phyloP scores from a whole-genome alignment of 2,329 filamentous ascomycete genomes.

The Exophiala mesophila region DNA sequence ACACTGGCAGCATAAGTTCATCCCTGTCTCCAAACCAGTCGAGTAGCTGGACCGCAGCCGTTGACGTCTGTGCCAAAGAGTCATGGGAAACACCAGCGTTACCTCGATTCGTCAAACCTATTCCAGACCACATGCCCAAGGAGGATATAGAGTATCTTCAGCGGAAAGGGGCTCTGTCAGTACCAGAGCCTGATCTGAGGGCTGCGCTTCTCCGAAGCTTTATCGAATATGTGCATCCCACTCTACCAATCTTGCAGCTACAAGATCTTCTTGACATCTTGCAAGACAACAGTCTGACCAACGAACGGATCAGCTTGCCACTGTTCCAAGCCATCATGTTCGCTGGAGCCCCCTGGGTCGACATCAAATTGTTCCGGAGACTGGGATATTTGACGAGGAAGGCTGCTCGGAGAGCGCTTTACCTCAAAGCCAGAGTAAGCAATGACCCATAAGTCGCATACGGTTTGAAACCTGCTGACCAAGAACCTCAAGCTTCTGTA shows the following conservation, averaged over 20 bases:
- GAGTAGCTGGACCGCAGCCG: not conserved
- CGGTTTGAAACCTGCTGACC: slow-evolving; percentile 15
- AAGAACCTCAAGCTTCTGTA: slow-evolving; percentile 65
- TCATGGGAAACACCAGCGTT: not conserved
- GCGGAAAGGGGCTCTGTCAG: slow-evolving; percentile 73
- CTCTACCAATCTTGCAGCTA: slow-evolving; percentile 77
- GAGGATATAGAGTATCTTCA: slow-evolving; percentile 80
- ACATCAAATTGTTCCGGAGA: slow-evolving; percentile 66
- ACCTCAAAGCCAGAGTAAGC: slow-evolving; percentile 9
- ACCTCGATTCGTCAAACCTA: slow-evolving; percentile 63
- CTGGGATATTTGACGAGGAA: slow-evolving; percentile 74
- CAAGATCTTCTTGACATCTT: slow-evolving; percentile 54
- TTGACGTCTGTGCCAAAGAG: not conserved
- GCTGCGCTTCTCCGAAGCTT: slow-evolving; percentile 76
- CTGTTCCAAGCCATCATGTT: slow-evolving; percentile 95
- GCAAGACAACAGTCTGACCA: slow-evolving; percentile 59
- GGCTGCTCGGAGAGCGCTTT: slow-evolving; percentile 61
- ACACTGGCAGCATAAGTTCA: not conserved
- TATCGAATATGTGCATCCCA: slow-evolving; percentile 83
- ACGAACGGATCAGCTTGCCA: slow-evolving; percentile 70
- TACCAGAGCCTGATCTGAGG: slow-evolving; percentile 65
- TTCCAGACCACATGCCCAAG: slow-evolving; percentile 68
- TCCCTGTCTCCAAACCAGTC: not conserved
- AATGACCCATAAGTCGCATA: not conserved
- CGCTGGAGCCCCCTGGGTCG: slow-evolving; percentile 78